A percentile compares a stretch with the other conserved stretches of the same genome.
phyloP scores from a whole-genome alignment of 352 stramenopile genomes.

The Phytophthora podocarpi region DNA sequence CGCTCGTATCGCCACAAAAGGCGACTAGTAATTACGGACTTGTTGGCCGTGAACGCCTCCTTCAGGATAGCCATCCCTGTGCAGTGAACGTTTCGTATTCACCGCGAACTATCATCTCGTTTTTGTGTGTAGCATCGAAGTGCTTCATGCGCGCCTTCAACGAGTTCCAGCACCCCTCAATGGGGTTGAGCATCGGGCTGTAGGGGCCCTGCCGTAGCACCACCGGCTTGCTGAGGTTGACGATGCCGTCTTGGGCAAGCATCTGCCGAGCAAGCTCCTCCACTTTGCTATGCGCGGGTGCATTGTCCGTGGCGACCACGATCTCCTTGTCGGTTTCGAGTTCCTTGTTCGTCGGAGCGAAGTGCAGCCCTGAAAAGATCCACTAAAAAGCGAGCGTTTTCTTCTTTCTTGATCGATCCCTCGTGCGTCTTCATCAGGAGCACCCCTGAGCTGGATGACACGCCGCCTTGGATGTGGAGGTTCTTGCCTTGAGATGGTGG shows the following conservation, averaged over 20 bases:
- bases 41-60: background rate
- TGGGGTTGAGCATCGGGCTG: slow-evolving; percentile 32
- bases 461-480: slow-evolving; percentile 15
- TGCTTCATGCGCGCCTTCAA: slow-evolving; percentile 18
- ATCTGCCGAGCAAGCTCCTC: slow-evolving; percentile 4
- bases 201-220: slow-evolving; percentile 13
- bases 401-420: slow-evolving; percentile 15
- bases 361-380: slow-evolving; percentile 26
- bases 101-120: slow-evolving; percentile 17
- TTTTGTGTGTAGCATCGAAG: slow-evolving; percentile 8
- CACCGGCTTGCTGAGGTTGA: slow-evolving; percentile 11
- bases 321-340: slow-evolving; percentile 20
- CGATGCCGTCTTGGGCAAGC: slow-evolving; percentile 14
- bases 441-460: slow-evolving; percentile 6
- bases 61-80: background rate
- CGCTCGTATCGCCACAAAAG: background rate
- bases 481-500: slow-evolving; percentile 23
- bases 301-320: slow-evolving; percentile 32
- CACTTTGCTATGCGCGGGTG: slow-evolving; percentile 5
- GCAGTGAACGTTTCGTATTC: slow-evolving; percentile 13
- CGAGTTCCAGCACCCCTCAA: slow-evolving; percentile 28
- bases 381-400: slow-evolving; percentile 26
- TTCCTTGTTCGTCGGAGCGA: slow-evolving; percentile 1
- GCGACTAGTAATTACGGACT: background rate
- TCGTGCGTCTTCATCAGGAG: slow-evolving; percentile 27